Percentiles rank a stretch among this genome's conserved stretches.
These are phyloP conservation scores for Cercospora sp. DNA, from an alignment of 2,329 filamentous ascomycete species.

Conservation along the genomic window DNA sequence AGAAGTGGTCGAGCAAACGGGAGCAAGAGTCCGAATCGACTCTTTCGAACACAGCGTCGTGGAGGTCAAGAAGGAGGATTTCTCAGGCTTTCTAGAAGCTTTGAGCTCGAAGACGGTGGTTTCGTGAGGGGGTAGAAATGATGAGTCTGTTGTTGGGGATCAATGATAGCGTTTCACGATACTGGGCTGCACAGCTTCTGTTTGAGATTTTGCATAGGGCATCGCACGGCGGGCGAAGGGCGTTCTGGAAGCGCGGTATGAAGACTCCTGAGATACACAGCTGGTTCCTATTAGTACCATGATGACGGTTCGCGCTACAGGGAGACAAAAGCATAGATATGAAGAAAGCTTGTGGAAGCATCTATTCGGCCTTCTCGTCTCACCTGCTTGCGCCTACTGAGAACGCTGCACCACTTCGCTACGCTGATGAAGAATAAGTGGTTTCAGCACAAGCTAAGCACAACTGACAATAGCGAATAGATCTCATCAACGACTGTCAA, in stretches of 20 bases:
- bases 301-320: background rate
- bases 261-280: constrained; percentile 11
- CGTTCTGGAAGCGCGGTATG: background rate
- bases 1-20: constrained; percentile 89
- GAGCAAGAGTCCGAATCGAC: constrained; percentile 84
- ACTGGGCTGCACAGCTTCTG: background rate
- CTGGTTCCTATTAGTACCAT: background rate
- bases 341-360: background rate
- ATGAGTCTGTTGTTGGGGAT: background rate
- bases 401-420: background rate
- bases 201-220: constrained; percentile 1
- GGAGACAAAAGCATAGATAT: constrained; percentile 9
- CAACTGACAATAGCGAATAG: background rate
- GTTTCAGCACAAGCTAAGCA: background rate
- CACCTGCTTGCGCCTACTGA: background rate
- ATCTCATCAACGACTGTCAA: background rate
- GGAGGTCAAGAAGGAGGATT: constrained; percentile 94
- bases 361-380: background rate
- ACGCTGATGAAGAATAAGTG: background rate
- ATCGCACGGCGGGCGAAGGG: background rate
- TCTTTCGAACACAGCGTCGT: constrained; percentile 97
- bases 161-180: constrained; percentile 13
- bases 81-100: constrained; percentile 85
- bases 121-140: constrained; percentile 41
- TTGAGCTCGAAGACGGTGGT: constrained; percentile 88